These are phyloP conservation scores for Naganishia albida DNA, from an alignment of 1,284 basidiomycete species.

Conservation along the genomic window DNA sequence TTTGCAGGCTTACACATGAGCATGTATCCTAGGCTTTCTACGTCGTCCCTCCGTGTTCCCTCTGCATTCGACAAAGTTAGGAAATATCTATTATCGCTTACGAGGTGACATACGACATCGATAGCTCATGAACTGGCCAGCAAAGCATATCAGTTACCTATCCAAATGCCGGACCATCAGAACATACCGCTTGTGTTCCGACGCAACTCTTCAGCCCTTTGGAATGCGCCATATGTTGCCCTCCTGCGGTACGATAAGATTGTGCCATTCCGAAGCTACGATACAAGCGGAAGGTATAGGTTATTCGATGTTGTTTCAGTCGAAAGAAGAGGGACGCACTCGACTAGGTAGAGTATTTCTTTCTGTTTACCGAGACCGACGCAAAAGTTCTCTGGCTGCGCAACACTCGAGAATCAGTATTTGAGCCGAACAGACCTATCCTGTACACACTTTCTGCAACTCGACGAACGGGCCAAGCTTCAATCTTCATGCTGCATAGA, in stretches of 20 bases:
- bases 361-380: slow-evolving; percentile 21
- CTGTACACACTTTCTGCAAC: slow-evolving; percentile 18
- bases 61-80: slow-evolving; percentile 15
- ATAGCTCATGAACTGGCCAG: slow-evolving; percentile 32
- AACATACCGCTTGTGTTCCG: slow-evolving; percentile 33
- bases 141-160: no score
- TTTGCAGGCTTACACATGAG: slow-evolving; percentile 27
- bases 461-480: not conserved
- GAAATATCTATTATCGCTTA: not conserved
- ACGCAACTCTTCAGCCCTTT: slow-evolving; percentile 20
- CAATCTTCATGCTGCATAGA: not conserved
- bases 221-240: slow-evolving; percentile 20
- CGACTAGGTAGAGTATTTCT: slow-evolving; percentile 25
- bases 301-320: no score
- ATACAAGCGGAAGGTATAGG: not conserved
- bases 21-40: slow-evolving; percentile 31
- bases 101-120: slow-evolving; percentile 25
- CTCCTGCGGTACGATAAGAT: slow-evolving; percentile 10
- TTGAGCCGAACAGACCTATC: no score
- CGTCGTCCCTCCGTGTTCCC: slow-evolving; percentile 31
- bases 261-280: slow-evolving; percentile 32
- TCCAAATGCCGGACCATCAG: no score
- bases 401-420: no score
- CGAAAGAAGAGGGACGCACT: slow-evolving; percentile 16
- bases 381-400: slow-evolving; percentile 30